Evolutionary conservation across 2,329 filamentous ascomycete genomes (phyloP).

Genomic region (Cladophialophora psammophila): DNA sequence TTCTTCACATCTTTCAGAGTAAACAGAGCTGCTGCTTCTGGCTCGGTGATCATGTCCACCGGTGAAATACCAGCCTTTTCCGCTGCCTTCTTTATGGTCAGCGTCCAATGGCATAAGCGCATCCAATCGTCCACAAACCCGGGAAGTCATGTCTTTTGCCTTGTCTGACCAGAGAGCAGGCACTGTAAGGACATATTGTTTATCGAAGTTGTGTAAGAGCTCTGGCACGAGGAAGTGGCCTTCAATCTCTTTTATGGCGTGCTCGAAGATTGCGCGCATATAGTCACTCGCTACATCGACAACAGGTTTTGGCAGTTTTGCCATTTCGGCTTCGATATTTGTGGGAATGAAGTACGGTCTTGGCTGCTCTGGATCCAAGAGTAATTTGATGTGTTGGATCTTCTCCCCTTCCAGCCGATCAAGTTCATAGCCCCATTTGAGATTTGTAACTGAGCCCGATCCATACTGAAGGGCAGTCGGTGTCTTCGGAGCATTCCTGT

Average conservation of each 20-base stretch:
- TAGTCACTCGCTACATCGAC: conserved; percentile 39
- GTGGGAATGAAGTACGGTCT: conserved; percentile 35
- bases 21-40: conserved; percentile 46
- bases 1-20: conserved; percentile 36
- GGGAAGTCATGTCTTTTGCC: conserved; percentile 24
- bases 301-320: conserved; percentile 41
- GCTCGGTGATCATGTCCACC: conserved; percentile 40
- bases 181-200: conserved; percentile 42
- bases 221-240: conserved; percentile 20
- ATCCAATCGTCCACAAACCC: not conserved
- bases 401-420: conserved; percentile 33
- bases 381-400: conserved; percentile 40
- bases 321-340: conserved; percentile 25
- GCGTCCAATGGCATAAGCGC: not conserved
- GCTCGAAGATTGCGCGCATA: conserved; percentile 42
- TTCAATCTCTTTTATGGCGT: conserved; percentile 27
- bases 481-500: conserved; percentile 37
- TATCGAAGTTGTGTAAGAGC: conserved; percentile 28
- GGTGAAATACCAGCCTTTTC: conserved; percentile 40
- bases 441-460: not conserved
- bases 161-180: conserved; percentile 44
- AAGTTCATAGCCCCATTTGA: conserved; percentile 31
- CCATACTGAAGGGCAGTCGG: not conserved
- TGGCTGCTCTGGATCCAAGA: conserved; percentile 41
- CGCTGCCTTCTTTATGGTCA: conserved; percentile 35